Percentiles rank a stretch among this genome's conserved stretches.
phyloP scores from a whole-genome alignment of 2,329 filamentous ascomycete genomes.

The Ophiostoma sp. region DNA sequence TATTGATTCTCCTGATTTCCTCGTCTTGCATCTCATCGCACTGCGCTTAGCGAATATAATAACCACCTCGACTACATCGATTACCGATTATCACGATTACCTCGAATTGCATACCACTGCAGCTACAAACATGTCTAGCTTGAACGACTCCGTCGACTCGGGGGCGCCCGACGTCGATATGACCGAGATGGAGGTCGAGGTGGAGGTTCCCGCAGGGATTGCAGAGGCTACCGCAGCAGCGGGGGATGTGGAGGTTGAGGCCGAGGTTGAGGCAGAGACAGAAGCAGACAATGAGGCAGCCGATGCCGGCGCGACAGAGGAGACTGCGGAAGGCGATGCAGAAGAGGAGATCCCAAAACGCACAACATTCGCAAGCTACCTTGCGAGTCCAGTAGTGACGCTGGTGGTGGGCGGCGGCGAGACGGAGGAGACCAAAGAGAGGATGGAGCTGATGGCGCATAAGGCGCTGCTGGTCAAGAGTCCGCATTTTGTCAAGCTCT shows the following conservation, averaged over 20 bases:
- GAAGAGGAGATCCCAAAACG: conserved; percentile 31
- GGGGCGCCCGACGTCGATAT: conserved; percentile 5
- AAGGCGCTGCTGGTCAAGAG: conserved; percentile 69
- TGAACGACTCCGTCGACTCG: neutral
- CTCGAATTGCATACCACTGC: no score
- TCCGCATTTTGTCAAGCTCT: conserved; percentile 64
- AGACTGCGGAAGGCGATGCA: conserved; percentile 29
- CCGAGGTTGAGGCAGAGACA: neutral
- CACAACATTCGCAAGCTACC: conserved; percentile 51
- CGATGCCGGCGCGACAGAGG: conserved; percentile 20
- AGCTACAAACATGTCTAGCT: conserved; percentile 4
- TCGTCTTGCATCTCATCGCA: no score
- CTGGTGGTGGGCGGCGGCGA: conserved; percentile 53
- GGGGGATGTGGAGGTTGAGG: conserved; percentile 26
- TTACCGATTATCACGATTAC: neutral
- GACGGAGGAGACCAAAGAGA: conserved; percentile 38
- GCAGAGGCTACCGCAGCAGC: neutral
- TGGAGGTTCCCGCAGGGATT: neutral
- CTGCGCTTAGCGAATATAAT: no score
- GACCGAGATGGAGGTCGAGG: conserved; percentile 7
- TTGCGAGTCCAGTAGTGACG: conserved; percentile 64
- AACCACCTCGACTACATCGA: no score
- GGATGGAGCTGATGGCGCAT: conserved; percentile 64
- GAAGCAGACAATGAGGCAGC: conserved; percentile 24
- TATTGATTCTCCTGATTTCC: no score